phyloP scores from a whole-genome alignment of 129 eudicot species.

The Centella asiatica region DNA sequence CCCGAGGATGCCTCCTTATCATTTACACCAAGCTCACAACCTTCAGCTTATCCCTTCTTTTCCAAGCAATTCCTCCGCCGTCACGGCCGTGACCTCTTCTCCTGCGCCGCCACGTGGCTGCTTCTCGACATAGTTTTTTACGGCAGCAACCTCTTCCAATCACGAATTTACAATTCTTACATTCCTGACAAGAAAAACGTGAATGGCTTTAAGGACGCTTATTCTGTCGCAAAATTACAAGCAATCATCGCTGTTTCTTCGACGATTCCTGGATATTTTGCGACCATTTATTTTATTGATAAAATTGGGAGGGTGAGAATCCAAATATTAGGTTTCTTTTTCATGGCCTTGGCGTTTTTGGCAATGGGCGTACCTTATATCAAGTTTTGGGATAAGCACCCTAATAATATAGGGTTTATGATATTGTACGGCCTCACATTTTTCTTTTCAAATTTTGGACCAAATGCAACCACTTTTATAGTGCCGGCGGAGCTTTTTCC shows the following conservation, averaged over 20 bases:
- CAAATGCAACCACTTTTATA: no score
- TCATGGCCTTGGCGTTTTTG: conserved; percentile 39
- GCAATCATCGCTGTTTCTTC: conserved; percentile 38
- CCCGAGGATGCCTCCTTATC: conserved; percentile 12
- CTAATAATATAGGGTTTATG: not conserved
- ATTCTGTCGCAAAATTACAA: conserved; percentile 26
- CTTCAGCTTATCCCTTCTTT: conserved; percentile 28
- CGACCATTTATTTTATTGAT: conserved; percentile 44
- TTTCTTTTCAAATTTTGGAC: no score
- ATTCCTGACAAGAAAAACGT: not conserved
- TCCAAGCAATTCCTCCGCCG: conserved; percentile 35
- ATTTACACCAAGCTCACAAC: not conserved
- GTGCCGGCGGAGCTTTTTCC: no score
- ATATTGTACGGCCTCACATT: no score
- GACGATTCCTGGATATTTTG: conserved; percentile 52
- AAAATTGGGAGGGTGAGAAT: conserved; percentile 41
- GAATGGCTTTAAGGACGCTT: conserved; percentile 39
- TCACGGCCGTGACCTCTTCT: conserved; percentile 50
- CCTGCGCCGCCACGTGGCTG: conserved; percentile 40
- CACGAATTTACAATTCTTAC: conserved; percentile 14
- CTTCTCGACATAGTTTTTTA: conserved; percentile 46
- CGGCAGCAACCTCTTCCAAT: conserved; percentile 40
- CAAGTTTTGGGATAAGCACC: conserved; percentile 10
- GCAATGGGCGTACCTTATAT: conserved; percentile 21
- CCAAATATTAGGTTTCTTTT: conserved; percentile 44